These are phyloP conservation scores for Lachnellula subtilissima DNA, from an alignment of 2,329 filamentous ascomycete species.

Conservation along the genomic window DNA sequence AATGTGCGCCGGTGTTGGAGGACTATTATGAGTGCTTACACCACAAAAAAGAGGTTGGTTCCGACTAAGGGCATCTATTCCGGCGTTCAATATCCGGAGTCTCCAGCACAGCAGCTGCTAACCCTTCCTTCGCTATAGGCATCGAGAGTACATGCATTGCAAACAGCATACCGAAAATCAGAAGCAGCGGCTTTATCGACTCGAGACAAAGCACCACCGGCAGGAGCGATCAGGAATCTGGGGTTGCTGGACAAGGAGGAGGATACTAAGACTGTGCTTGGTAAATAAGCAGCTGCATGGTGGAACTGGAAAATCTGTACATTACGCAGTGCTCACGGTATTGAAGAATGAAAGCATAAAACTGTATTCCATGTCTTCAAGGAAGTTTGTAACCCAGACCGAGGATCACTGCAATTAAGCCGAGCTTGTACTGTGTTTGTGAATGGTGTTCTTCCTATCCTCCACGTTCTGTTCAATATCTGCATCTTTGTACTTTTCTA, in stretches of 20 bases:
- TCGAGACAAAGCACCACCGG: conserved; percentile 75
- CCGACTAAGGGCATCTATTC: background rate
- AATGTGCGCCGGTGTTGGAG: conserved; percentile 79
- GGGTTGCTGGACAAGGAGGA: conserved; percentile 81
- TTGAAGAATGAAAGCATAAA: background rate
- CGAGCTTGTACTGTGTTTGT: background rate
- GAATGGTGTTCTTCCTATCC: background rate
- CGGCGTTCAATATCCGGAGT: background rate
- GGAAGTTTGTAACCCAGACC: background rate
- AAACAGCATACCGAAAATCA: conserved; percentile 78
- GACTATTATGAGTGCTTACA: conserved; percentile 99
- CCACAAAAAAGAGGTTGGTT: conserved; percentile 92
- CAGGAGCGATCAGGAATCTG: conserved; percentile 81
- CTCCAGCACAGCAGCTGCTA: background rate
- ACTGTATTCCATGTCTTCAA: background rate
- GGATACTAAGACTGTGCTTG: conserved; percentile 59
- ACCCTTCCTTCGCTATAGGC: conserved; percentile 41
- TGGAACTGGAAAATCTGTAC: conserved; percentile 22
- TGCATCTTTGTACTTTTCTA: background rate
- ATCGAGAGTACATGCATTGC: conserved; percentile 71
- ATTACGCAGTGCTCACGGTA: conserved; percentile 20
- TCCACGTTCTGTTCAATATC: background rate
- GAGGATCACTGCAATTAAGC: background rate
- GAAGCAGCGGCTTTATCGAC: conserved; percentile 59
- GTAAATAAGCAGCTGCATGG: conserved; percentile 24